Evolutionary conservation across 345 rosid species (phyloP).

Genomic region (Turnera subulata): DNA sequence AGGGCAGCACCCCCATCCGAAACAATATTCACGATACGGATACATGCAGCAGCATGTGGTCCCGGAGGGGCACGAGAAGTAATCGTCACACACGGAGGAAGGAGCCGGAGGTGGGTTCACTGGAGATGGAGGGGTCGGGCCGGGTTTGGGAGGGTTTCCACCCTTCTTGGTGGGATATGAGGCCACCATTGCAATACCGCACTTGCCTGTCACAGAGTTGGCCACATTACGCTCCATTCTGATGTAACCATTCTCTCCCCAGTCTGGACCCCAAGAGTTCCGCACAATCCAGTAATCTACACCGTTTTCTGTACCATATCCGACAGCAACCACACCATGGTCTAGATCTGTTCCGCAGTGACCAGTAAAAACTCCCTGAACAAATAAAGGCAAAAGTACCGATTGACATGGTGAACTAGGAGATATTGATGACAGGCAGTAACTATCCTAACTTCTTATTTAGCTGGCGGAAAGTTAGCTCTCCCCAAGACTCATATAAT

Average conservation of each 20-base stretch:
- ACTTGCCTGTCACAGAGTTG: not conserved
- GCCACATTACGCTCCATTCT: not conserved
- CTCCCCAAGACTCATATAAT: no score
- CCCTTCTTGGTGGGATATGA: constrained; percentile 28
- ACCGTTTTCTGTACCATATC: not conserved
- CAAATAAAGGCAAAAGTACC: not conserved
- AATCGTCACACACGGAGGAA: constrained; percentile 17
- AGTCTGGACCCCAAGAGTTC: not conserved
- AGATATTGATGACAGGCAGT: no score
- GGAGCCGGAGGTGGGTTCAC: constrained; percentile 41
- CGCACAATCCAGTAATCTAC: not conserved
- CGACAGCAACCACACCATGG: not conserved
- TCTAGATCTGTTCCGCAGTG: not conserved
- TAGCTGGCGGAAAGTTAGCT: no score
- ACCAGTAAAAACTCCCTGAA: constrained; percentile 1
- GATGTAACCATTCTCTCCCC: constrained; percentile 3
- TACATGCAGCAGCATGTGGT: constrained; percentile 31
- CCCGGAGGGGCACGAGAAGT: constrained; percentile 23
- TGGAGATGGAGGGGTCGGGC: constrained; percentile 26
- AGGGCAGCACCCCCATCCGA: constrained; percentile 36
- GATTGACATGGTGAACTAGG: not conserved
- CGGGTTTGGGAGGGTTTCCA: constrained; percentile 27
- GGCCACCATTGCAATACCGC: constrained; percentile 12
- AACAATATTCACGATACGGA: constrained; percentile 13
- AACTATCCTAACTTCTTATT: no score